Base-by-base conservation (phyloP, 108 stramenopile species). In the Mayamaea pseudoterrestris region DNA sequence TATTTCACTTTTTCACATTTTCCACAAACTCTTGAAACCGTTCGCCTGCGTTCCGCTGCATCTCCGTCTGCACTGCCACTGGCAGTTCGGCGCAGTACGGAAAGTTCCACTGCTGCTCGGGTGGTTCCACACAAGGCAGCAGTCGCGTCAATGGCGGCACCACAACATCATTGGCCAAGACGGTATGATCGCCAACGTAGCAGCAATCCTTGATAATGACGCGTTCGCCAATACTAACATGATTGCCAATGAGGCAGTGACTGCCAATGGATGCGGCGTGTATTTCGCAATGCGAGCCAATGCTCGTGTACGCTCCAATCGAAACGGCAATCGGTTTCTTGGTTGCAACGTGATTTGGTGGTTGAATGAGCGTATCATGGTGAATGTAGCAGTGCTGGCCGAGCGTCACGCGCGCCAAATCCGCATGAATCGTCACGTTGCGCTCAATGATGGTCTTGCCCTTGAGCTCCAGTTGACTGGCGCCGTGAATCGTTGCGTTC, bases 91-190 rank as follows among this genome's bases (percentile, higher is more conserved):
- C n/a, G n/a, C n/a, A n/a, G n/a, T n/a, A n/a, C n/a, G n/a, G n/a
- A n/a, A n/a, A n/a, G n/a, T n/a, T n/a, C n/a, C n/a, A n/a, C n/a
- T n/a, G n/a, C n/a, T n/a, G n/a, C n/a, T n/a, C n/a, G n/a, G n/a
- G n/a, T n/a, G n/a, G n/a, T n/a, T n/a, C n/a, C n/a, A n/a, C n/a
- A n/a, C n/a, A n/a, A n/a, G n/a, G n/a, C n/a, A n/a, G n/a, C n/a
- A n/a, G n/a, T n/a, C n/a, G n/a, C n/a, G 75, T 61, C 62, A 76
- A 76, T 36, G 75, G 75, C 4, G 75, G 75, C 41, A 76, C 48
- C 0, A 76, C 70, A 5, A 68, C 69, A 53, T 71, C 75, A 30
- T 17, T 41, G 9, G 55, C 64, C 20, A 76, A 14, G 2, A 34
- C 29, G 3, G 57, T 44, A 29, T 47, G 34, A 8, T 28, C 27